phyloP scores from a whole-genome alignment of 768 basidiomycete genomes.

The Hygrocybe punicea region DNA sequence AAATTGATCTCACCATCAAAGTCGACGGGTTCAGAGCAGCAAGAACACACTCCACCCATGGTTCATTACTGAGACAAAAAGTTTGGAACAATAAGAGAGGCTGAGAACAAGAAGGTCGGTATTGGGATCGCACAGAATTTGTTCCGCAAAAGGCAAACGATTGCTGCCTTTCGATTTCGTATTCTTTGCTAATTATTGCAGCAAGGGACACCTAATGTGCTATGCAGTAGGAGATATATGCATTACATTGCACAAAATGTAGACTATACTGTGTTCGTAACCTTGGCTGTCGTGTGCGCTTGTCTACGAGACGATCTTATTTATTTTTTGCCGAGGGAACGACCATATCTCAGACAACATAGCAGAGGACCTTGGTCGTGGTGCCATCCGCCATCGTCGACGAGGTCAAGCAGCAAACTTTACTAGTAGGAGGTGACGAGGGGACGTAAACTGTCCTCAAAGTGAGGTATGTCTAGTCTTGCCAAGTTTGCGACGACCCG shows the following conservation, averaged over 20 bases:
- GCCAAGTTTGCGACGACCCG: not conserved
- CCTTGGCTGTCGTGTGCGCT: slow-evolving; percentile 66
- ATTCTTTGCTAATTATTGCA: too few species aligned
- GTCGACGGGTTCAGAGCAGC: slow-evolving; percentile 76
- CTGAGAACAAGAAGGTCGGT: slow-evolving; percentile 41
- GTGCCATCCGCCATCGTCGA: slow-evolving; percentile 38
- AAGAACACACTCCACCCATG: slow-evolving; percentile 55
- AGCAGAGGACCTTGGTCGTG: slow-evolving; percentile 53
- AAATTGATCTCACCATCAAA: slow-evolving; percentile 83
- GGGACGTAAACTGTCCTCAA: slow-evolving; percentile 66
- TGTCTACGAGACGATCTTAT: slow-evolving; percentile 42
- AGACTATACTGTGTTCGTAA: too few species aligned
- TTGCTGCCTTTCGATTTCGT: too few species aligned
- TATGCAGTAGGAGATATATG: too few species aligned
- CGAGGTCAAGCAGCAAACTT: too few species aligned
- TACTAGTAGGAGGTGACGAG: slow-evolving; percentile 59
- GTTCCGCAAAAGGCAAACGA: not conserved
- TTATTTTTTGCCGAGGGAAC: too few species aligned
- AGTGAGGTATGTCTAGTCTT: slow-evolving; percentile 65
- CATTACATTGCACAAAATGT: too few species aligned
- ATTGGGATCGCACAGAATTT: slow-evolving; percentile 3
- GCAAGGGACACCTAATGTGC: too few species aligned
- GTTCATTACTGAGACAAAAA: slow-evolving; percentile 38
- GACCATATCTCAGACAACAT: too few species aligned
- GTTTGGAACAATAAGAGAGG: slow-evolving; percentile 21